Percentiles rank a stretch among this genome's conserved stretches.
These are phyloP conservation scores for Daldinia bambusicola DNA, from an alignment of 495 filamentous ascomycete genomes.

Conservation along the genomic window DNA sequence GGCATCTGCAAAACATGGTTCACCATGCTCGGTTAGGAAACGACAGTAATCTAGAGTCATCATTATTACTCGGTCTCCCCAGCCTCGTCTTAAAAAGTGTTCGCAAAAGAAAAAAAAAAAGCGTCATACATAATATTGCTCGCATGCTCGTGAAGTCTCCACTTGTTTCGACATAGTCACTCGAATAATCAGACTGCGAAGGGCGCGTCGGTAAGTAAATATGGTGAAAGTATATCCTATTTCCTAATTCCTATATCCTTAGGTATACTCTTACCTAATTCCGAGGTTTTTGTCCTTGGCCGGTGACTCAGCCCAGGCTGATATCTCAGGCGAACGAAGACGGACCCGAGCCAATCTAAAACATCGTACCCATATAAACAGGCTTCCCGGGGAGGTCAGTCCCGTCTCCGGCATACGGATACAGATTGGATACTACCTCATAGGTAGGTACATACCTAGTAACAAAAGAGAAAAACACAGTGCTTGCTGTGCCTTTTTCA, in stretches of 20 bases:
- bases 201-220: neutral
- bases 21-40: slow-evolving; percentile 36
- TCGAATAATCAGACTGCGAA: slow-evolving; percentile 17
- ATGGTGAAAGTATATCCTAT: neutral
- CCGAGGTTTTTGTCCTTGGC: slow-evolving; percentile 27
- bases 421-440: too few species aligned
- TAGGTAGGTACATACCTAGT: too few species aligned
- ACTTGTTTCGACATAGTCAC: slow-evolving; percentile 18
- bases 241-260: slow-evolving; percentile 12
- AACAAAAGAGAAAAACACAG: neutral
- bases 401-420: neutral
- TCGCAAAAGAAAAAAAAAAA: neutral
- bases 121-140: neutral
- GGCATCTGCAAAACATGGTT: slow-evolving; percentile 17
- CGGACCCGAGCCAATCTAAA: neutral
- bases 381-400: neutral
- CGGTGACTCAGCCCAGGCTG: slow-evolving; percentile 30
- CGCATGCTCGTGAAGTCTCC: neutral
- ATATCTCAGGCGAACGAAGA: neutral
- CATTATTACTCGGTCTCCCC: slow-evolving; percentile 23
- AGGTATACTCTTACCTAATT: slow-evolving; percentile 24
- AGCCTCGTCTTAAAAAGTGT: slow-evolving; percentile 7
- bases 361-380: neutral
- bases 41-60: neutral
- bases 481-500: neutral